Base-by-base conservation (phyloP, 2,329 filamentous ascomycete genomes). In the Camptophora hylomeconis region DNA sequence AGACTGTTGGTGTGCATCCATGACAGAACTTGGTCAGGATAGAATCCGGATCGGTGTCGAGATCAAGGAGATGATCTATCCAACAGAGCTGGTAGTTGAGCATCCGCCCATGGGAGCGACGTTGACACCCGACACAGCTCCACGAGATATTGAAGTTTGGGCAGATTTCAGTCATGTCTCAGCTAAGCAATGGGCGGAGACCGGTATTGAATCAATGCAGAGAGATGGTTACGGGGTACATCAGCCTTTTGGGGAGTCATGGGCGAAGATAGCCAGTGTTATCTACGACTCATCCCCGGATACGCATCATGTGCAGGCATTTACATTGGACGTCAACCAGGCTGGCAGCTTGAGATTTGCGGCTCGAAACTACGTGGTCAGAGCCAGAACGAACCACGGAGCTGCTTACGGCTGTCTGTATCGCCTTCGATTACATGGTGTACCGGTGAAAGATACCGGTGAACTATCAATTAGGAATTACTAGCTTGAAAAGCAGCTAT, bases 1-100 rank as follows among this genome's bases (percentile, higher is more conserved):
- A 12, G 80, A 95, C 37, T 92, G 83, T 53, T 95, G 83, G 80
- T 95, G 87, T 51, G 74, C 77, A 4, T 53, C 59, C 7, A 20
- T 6, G 10, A 15, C 7, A 5, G 12, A 19, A 12, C 22, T 14
- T 10, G 21, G 25, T 7, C 31, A 63, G 26, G 50, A 50, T 9
- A 54, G 57, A 10, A 45, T 57, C 5, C 60, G 64, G 36, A 44
- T 65, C 8, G 45, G 46, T 2, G 46, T 63, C 12, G 29, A 45
- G 4, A 46, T 61, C 1, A 45, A 48, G 2, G 48, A 50, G n/a
- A 38, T 55, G 5, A 63, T 86, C 32, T 62, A 75, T 17, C 78
- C 80, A 0, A 69, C 75, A 41, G 67, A 82, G 41, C 48, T 87
- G 2, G 71, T 80, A 2, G 51, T 87, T 23, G 80, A 87, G 46